Base-by-base conservation (phyloP, 2,329 filamentous ascomycete species). In the Metarhizium album region DNA sequence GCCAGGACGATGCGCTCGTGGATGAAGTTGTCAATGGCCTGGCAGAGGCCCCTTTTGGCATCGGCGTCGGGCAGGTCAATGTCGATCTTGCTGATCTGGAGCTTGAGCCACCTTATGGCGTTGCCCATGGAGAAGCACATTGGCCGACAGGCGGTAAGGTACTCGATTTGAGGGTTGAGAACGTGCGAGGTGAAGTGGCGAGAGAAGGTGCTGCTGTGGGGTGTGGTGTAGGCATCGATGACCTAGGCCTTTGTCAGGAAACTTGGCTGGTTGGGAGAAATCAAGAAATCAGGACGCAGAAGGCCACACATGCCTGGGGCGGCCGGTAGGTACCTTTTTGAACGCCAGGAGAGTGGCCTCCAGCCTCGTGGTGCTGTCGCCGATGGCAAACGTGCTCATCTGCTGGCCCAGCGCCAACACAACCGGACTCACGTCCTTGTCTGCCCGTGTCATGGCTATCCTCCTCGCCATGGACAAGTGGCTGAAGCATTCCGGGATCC, bases 81-180 rank as follows among this genome's bases (percentile, higher is more conserved):
- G 60, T 96, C 90, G 52, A 96, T 84, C 59, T 89, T 89, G 60
- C 88, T 86, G 63, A 98, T 91, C 61, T 89, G 82, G 46, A 95
- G 81, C 73, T 98, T 98, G 47, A 98, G 78, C 76, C 90, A 91
- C 50, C 93, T 82, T 64, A 98, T 95, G 35, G 90, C 90, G 66
- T 97, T 98, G 54, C 93, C 93, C 84, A 97, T 95, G 55, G 88
- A 89, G 68, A 95, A 93, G 58, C 88, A 94, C 70, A 98, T 87
- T 33, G 93, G 90, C n/a, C 93, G 84, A 63, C 90, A 96, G 58
- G 89, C 89, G 53, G 88, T 87, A 54, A 98, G 79, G 64, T 94
- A 96, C 57, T 94, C 90, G 62, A 98, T 96, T 69, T 98, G 93
- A 37, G 90, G 88, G 62, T 90, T 93, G 53, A 98, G 82, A 56